These are phyloP conservation scores for Cylindrotheca closterium DNA, from an alignment of 108 stramenopile species.

Conservation along the genomic window DNA sequence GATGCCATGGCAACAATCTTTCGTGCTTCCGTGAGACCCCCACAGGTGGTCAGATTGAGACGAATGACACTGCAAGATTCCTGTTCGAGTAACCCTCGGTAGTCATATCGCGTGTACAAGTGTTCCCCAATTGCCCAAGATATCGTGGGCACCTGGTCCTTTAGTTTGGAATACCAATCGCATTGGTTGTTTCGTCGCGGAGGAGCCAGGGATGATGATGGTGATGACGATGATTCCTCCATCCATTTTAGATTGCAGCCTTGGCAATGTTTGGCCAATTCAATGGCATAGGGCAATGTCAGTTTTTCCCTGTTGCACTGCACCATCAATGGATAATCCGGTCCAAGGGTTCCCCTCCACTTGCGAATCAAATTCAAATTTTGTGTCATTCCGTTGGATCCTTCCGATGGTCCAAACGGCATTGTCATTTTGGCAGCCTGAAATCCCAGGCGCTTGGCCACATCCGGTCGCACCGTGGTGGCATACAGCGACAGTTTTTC, in stretches of 20 bases:
- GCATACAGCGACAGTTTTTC: constrained; percentile 65
- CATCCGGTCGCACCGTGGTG: constrained; percentile 61
- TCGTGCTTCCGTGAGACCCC: constrained; percentile 69
- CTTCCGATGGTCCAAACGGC: constrained; percentile 63
- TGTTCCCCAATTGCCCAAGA: constrained; percentile 68
- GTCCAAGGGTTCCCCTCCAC: constrained; percentile 61
- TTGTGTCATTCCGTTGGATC: constrained; percentile 55
- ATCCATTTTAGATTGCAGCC: constrained; percentile 69
- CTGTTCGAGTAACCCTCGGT: constrained; percentile 52
- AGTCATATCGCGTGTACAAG: constrained; percentile 71
- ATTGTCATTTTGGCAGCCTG: constrained; percentile 64
- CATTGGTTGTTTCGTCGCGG: no score
- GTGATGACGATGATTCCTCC: no score
- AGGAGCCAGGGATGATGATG: constrained; percentile 51
- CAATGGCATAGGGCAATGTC: constrained; percentile 60
- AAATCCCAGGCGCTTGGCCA: constrained; percentile 62
- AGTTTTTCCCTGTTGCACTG: constrained; percentile 72
- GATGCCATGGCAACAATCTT: constrained; percentile 61
- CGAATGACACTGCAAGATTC: constrained; percentile 62
- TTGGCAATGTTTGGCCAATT: constrained; percentile 53
- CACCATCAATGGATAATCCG: constrained; percentile 59
- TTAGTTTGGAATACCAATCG: constrained; percentile 54
- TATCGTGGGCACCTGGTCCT: constrained; percentile 40
- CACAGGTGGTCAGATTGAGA: constrained; percentile 72
- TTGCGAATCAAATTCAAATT: constrained; percentile 56